These are phyloP conservation scores for Globisporangium viniferum DNA, from an alignment of 352 stramenopile species.

Conservation along the genomic window DNA sequence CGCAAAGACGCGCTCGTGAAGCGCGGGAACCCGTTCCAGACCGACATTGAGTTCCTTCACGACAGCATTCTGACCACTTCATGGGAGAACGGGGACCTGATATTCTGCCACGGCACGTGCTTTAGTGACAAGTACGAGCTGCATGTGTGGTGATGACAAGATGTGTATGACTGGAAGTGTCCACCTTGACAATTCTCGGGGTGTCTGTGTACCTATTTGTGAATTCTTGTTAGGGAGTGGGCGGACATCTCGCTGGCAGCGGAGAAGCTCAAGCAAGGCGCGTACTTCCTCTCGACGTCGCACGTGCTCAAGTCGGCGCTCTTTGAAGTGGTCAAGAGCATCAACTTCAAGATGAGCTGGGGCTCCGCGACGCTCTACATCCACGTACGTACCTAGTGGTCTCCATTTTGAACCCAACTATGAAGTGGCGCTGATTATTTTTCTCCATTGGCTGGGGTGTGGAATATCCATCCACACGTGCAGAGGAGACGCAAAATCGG, in stretches of 20 bases:
- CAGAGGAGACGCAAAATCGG: conserved; percentile 80
- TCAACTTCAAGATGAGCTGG: conserved; percentile 83
- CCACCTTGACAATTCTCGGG: neutral
- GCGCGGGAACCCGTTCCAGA: conserved; percentile 23
- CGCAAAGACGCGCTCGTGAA: conserved; percentile 54
- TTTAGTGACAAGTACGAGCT: conserved; percentile 72
- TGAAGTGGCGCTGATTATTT: no score
- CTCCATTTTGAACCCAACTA: neutral
- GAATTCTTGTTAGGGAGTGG: conserved; percentile 52
- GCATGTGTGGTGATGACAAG: neutral
- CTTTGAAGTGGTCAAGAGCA: conserved; percentile 80
- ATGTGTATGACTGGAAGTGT: neutral
- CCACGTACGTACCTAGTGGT: conserved; percentile 49
- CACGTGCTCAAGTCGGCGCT: conserved; percentile 72
- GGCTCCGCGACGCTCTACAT: conserved; percentile 77
- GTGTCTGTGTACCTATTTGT: neutral
- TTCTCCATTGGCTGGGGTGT: neutral
- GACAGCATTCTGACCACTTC: conserved; percentile 57
- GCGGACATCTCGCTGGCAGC: conserved; percentile 69
- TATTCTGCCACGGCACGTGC: conserved; percentile 85
- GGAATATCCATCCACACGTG: neutral
- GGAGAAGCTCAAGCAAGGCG: conserved; percentile 82
- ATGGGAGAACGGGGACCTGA: conserved; percentile 73
- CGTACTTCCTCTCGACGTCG: conserved; percentile 82
- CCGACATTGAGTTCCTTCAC: conserved; percentile 76